Base-by-base conservation (phyloP, 2,329 filamentous ascomycete genomes). In the Sphaerulina musiva region DNA sequence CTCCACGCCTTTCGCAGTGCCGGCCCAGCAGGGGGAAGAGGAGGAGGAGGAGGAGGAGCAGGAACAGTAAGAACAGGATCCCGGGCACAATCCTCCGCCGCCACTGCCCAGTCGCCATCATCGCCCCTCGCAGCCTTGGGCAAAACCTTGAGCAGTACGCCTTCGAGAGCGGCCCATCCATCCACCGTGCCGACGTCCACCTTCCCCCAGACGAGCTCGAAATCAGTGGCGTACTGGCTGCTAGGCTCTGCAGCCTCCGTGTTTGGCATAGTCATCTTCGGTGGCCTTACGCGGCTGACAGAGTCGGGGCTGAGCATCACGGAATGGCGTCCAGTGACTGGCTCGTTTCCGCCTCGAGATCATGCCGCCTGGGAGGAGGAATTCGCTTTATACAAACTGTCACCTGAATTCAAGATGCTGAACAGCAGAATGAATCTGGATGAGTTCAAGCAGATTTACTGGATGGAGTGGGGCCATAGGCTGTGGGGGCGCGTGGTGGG, bases 401-500 rank as follows among this genome's bases (percentile, higher is more conserved):
- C 90, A 17, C 93, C 93, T 58, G 93, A 98, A 73, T 98, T 92
- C 75, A 83, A 87, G 68, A 81, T 90, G 58, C 80, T 98, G 63
- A 98, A 98, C 74, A 86, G 91, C 32, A 82, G 89, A 70, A 98
- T 98, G 93, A 86, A 81, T 32, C 78, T 98, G 53, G 80, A 84
- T 55, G 93, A 98, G 70, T 98, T 97, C 77, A 96, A 97, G 73
- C 86, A 93, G 70, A 98, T 98, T 62, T 98, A 97, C 80, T 98
- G 87, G 72, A 97, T 97, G 93, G 93, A 98, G 77, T 98, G 93
- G 93, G 84, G 85, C 42, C 93, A 98, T 72, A 83, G 93, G 31
- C 79, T 96, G 52, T 97, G 93, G 91, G 93, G 93, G 44, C 85
- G 93, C 60, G 79, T 95, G 64, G 88, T 98, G 54, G 93, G 93